Evolutionary conservation across 1,139 yeast species (phyloP), one percentile per base, ranked within the genome.

Genomic region (Yamadazyma blattariae): DNA sequence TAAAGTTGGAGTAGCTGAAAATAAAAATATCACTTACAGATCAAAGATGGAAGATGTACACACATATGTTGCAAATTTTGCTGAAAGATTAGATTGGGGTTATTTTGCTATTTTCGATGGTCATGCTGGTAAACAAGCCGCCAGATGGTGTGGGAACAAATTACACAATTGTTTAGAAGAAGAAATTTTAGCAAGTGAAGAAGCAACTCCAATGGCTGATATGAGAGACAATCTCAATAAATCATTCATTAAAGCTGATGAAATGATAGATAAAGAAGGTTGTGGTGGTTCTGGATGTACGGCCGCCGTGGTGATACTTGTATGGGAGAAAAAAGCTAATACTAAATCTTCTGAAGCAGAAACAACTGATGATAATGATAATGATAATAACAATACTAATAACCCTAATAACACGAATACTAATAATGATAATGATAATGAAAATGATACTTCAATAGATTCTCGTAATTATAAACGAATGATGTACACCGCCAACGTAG

Each of bases 41-140:
- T 77, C 85, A 39, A 80, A 89, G 30, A 92, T 92, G 99, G 99
- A 92, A 56, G 99, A 92, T 57, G 95, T 94, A 9, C 97, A 92
- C 57, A 86, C 95, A 0, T 88, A 85, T 53, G 89, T 89, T 29
- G 92, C 95, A 49, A 89, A 92, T 61, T 92, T 85, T 64, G 94
- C 92, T 20, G 95, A 88, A 48, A 61, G 85, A 36, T 72, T 82
- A 15, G 97, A 90, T 56, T 86, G 96, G 83, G 98, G 97, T 3
- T 92, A 87, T 57, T 90, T 92, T 71, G 98, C 95, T 12, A 75
- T 92, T 4, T 92, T 89, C 59, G 99, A 92, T 59, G 99, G 99
- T 11, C 99, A 92, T 61, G 98, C 97, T 3, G 99, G 99, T 13
- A 79, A 82, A 42, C 88, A 81, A 46, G 83, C 95, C 8, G 96